Evolutionary conservation across 192 early-diverging fungal genomes (phyloP).

Genomic region (Backusella westeae): DNA sequence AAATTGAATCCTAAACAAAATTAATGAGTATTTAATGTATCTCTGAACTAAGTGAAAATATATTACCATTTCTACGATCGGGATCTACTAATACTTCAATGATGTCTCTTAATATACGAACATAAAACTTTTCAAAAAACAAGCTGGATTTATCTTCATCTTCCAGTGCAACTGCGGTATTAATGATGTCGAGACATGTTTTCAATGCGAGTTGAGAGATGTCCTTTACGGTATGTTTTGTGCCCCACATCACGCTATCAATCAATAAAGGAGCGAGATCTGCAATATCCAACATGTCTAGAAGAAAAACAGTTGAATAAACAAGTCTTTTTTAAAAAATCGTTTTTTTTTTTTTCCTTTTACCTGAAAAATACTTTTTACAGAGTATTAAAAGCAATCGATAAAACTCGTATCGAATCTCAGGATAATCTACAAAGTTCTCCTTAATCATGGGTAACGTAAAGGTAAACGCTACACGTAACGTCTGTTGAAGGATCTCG

Average conservation of each 20-base stretch:
- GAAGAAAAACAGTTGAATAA: neutral
- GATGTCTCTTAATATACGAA: slow-evolving; percentile 15
- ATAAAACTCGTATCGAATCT: slow-evolving; percentile 21
- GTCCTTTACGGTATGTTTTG: slow-evolving; percentile 21
- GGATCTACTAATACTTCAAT: slow-evolving; percentile 21
- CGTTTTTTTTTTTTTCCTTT: neutral
- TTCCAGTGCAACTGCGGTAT: slow-evolving; percentile 5
- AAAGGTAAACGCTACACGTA: neutral
- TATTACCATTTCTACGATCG: slow-evolving; percentile 18
- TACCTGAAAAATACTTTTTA: slow-evolving; percentile 18
- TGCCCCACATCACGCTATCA: slow-evolving; percentile 30
- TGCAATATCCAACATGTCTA: slow-evolving; percentile 9
- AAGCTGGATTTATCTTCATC: slow-evolving; percentile 26
- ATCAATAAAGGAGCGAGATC: neutral
- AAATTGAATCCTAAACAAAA: slow-evolving; percentile 18
- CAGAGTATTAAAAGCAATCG: slow-evolving; percentile 5
- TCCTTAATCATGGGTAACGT: slow-evolving; percentile 18
- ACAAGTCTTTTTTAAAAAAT: neutral
- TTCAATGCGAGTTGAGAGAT: slow-evolving; percentile 20
- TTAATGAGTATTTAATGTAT: too few relatives aligned
- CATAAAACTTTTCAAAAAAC: slow-evolving; percentile 21
- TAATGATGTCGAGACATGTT: slow-evolving; percentile 17
- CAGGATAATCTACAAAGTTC: slow-evolving; percentile 27
- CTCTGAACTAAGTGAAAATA: neutral
- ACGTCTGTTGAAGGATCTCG: neutral